phyloP scores from a whole-genome alignment of 176 grass and related monocot species.

The Puccinellia tenuiflora region DNA sequence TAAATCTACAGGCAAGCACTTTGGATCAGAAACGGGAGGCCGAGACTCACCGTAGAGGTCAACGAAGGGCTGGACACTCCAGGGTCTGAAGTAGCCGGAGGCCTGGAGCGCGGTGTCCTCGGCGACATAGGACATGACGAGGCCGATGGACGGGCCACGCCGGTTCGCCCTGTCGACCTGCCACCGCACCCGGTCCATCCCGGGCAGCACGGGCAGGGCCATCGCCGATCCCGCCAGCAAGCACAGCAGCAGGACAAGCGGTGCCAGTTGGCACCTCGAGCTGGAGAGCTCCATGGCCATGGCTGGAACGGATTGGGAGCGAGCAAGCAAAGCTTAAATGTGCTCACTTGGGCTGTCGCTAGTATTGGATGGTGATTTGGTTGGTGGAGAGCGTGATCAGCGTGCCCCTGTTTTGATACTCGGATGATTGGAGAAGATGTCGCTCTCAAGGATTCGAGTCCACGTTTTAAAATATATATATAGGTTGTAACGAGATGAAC shows the following conservation, averaged over 20 bases:
- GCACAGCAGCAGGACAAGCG: slow-evolving; percentile 20
- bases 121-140: slow-evolving; percentile 72
- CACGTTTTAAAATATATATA: no score
- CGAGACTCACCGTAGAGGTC: slow-evolving; percentile 61
- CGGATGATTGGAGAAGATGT: neutral
- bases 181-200: slow-evolving; percentile 15
- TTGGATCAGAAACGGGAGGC: slow-evolving; percentile 1
- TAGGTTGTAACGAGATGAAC: neutral
- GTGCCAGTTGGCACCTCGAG: neutral
- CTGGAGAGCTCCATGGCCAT: slow-evolving; percentile 24
- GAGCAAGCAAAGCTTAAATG: neutral
- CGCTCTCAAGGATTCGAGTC: neutral
- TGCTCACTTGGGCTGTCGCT: neutral
- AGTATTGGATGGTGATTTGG: neutral
- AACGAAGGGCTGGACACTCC: slow-evolving; percentile 41
- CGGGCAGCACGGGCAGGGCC: slow-evolving; percentile 11
- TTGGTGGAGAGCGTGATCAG: neutral
- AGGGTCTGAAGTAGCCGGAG: slow-evolving; percentile 59
- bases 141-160: slow-evolving; percentile 40
- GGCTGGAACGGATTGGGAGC: neutral
- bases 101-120: slow-evolving; percentile 59
- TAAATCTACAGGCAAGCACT: neutral
- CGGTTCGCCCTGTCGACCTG: slow-evolving; percentile 41
- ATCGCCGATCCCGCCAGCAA: neutral
- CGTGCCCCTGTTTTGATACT: neutral